Evolutionary conservation across 805 yeast species (phyloP), one percentile per base, ranked within the genome.

Genomic region (Teunomyces stri): DNA sequence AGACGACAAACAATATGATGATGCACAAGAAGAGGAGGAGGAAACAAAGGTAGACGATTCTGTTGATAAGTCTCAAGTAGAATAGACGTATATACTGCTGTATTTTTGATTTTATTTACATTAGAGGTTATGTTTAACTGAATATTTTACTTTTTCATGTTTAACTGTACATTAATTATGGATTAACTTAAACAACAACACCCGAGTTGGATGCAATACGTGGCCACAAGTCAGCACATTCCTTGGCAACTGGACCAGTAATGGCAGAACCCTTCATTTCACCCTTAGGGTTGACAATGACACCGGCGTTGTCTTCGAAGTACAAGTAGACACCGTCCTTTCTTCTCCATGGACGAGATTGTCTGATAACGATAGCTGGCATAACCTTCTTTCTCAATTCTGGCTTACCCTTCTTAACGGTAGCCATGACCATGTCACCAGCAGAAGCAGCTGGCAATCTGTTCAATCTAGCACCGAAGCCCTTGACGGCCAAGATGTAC

Each of bases 201-300:
- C 99, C 99, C 69, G 99, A 94, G 92, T 89, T 89, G 66, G 97
- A 90, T 73, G 99, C 98, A 82, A 94, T 94, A 84, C 99, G 89
- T 78, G 99, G 99, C 99, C 99, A 94, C 78, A 94, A 87, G 76
- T 94, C 99, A 76, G 99, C 99, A 85, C 99, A 95, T 84, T 94
- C 99, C 83, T 94, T 94, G 78, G 97, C 98, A 74, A 94, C 99
- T 72, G 99, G 99, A 79, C 99, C 99, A 72, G 99, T 95, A 77
- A 94, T 94, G 72, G 99, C 99, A 65, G 99, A 95, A 81, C 99
- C 99, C 85, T 94, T 94, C 99, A 95, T 94, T 81, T 94, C 99
- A 84, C 99, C 99, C 94, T 94, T 94, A 75, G 99, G 99, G 83
- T 94, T 94, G 76, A 94, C 99, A 74, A 94, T 94, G 78, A 95